Base-by-base conservation (phyloP, 2,329 filamentous ascomycete genomes). In the Monosporascus sp. region DNA sequence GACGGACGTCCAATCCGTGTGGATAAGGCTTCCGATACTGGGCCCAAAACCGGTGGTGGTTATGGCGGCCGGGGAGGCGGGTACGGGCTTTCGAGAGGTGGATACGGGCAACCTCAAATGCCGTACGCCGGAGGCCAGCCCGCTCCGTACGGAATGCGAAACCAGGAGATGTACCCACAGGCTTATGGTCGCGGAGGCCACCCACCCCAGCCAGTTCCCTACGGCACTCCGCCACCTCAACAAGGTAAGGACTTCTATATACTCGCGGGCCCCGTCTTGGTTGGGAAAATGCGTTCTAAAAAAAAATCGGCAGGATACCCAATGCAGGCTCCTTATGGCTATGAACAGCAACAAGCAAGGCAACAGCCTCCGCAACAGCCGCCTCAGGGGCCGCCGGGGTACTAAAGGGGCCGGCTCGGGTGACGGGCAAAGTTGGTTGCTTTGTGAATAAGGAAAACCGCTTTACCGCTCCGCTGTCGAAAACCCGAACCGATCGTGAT, bases 1-100 rank as follows among this genome's bases (percentile, higher is more conserved):
- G 92, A 97, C 73, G 93, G 93, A 60, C 90, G 93, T 64, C 85
- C 84, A 61, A 97, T 99, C 71, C 91, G 93, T 64, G 93, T 99
- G 61, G 93, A 97, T 76, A 96, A 92, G 74, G 94, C 92, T 57
- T 92, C 91, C 54, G 92, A 97, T 73, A 87, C 86, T 61, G 83
- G 84, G 47, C 78, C 84, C 47, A 81, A 84, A 53, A 81, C 81
- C 51, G 81, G 84, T 51, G 81, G 84, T 51, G 77, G 78, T 50
- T 78, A 70, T 44, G 71, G 74, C 49, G 69, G 70, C 50, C 67
- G 69, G 47, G 62, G 65, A 31, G 66, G 63, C 14, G 64, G 65
- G 27, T 67, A 64, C 51, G 57, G 63, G 17, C 58, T 64, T n/a
- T 71, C 73, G 22, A 65, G 66, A 51, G 64, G 64, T 51, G 68